These are phyloP conservation scores for Cystofilobasidium ferigula DNA, from an alignment of 768 basidiomycete genomes.

Conservation along the genomic window DNA sequence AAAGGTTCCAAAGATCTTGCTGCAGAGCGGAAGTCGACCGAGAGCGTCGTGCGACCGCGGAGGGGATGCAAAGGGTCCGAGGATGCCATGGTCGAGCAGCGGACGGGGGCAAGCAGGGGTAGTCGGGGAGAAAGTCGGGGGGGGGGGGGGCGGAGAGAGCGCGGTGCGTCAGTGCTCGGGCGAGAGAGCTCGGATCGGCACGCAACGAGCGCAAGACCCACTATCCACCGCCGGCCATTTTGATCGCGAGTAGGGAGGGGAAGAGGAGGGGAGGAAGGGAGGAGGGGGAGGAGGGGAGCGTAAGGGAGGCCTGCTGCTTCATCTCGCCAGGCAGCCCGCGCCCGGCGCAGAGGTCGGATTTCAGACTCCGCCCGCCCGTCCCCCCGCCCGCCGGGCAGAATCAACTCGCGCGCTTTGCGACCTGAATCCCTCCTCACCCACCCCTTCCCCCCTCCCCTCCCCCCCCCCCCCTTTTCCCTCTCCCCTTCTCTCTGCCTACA, in stretches of 20 bases:
- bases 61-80: not conserved
- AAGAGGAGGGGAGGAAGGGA: not conserved
- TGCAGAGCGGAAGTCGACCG: not conserved
- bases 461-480: not conserved
- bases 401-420: no score
- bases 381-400: no score
- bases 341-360: no score
- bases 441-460: not conserved
- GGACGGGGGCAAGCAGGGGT: not conserved
- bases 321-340: no score
- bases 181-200: not conserved
- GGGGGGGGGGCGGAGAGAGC: not conserved
- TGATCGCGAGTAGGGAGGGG: not conserved
- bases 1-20: constrained; percentile 9
- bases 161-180: not conserved
- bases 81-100: not conserved
- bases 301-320: no score
- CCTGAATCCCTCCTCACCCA: not conserved
- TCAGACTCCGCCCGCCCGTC: no score
- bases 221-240: constrained; percentile 10
- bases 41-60: no score
- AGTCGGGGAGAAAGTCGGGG: not conserved
- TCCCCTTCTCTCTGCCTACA: not conserved
- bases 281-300: not conserved
- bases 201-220: not conserved